These are phyloP conservation scores for Candida argentea DNA, from an alignment of 805 yeast genomes.

Conservation along the genomic window DNA sequence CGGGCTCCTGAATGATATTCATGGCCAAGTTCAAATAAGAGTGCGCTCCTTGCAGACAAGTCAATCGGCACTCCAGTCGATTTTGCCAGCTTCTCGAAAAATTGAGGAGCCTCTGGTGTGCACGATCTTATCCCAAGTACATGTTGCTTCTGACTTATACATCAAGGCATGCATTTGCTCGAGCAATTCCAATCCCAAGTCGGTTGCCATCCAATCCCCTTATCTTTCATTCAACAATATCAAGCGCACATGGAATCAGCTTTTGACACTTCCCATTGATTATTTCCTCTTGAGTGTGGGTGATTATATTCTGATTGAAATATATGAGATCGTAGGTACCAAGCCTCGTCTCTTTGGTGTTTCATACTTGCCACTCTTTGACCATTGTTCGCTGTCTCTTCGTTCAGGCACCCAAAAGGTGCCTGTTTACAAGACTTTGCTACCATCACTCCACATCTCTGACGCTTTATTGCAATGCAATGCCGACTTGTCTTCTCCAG, in stretches of 20 bases:
- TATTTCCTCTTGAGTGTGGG: slow-evolving; percentile 62
- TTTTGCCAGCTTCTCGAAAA: no score
- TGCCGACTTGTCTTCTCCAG: slow-evolving; percentile 25
- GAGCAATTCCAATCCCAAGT: slow-evolving; percentile 19
- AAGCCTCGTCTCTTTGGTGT: slow-evolving; percentile 46
- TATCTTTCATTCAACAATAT: slow-evolving; percentile 23
- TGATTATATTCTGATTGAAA: slow-evolving; percentile 46
- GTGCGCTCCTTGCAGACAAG: no score
- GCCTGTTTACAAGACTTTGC: slow-evolving; percentile 11
- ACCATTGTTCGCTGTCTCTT: slow-evolving; percentile 41
- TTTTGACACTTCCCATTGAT: slow-evolving; percentile 63
- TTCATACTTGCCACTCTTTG: slow-evolving; percentile 52
- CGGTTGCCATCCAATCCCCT: slow-evolving; percentile 25
- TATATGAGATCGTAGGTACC: slow-evolving; percentile 62
- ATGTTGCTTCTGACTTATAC: slow-evolving; percentile 25
- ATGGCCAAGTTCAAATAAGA: no score
- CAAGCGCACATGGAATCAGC: slow-evolving; percentile 55
- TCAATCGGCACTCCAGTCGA: no score
- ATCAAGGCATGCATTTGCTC: slow-evolving; percentile 22
- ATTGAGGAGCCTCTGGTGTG: slow-evolving; percentile 25
- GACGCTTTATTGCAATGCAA: no score
- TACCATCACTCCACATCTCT: no score
- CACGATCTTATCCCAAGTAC: slow-evolving; percentile 20
- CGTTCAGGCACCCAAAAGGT: slow-evolving; percentile 62
- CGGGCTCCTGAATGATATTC: no score